phyloP scores from a whole-genome alignment of 2,329 filamentous ascomycete species.

The Furcasterigmium sp. region DNA sequence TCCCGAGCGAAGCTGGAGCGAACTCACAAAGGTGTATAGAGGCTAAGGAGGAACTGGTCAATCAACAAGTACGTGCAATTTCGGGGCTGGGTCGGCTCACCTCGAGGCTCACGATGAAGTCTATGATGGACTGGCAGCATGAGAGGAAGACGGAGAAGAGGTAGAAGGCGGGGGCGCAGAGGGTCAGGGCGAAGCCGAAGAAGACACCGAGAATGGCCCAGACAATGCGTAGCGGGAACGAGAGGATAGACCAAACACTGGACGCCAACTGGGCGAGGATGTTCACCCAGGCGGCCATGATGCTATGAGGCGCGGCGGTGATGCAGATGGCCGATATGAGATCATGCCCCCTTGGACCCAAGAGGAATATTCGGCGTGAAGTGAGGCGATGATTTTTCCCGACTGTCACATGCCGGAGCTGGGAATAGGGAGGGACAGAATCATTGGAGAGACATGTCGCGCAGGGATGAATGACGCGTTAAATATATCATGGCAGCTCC shows the following conservation, averaged over 20 bases:
- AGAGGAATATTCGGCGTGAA: too few species aligned
- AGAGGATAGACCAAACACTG: not conserved
- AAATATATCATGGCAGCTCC: not conserved
- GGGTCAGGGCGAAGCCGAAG: slow-evolving; percentile 15
- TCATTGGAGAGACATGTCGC: not conserved
- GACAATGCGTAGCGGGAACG: not conserved
- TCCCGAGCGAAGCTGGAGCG: slow-evolving; percentile 13
- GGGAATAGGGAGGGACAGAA: not conserved
- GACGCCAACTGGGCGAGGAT: not conserved
- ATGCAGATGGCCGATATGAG: too few species aligned
- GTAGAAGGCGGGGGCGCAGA: slow-evolving; percentile 31
- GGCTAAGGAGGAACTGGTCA: slow-evolving; percentile 20
- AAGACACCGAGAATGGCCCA: slow-evolving; percentile 11
- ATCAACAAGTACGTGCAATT: not conserved
- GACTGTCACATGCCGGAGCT: not conserved
- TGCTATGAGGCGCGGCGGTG: not conserved
- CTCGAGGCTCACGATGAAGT: slow-evolving; percentile 27
- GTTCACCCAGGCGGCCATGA: not conserved
- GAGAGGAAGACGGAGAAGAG: slow-evolving; percentile 21
- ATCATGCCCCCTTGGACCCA: too few species aligned
- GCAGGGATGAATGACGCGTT: not conserved
- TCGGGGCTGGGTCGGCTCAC: slow-evolving; percentile 17
- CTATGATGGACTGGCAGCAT: slow-evolving; percentile 15
- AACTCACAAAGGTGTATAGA: slow-evolving; percentile 36
- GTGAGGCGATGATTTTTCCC: not conserved